A percentile compares a stretch with the other conserved stretches of the same genome.
Conservation (phyloP, 2,329 filamentous ascomycete species). For the Dothideomycetes sp. region DNA sequence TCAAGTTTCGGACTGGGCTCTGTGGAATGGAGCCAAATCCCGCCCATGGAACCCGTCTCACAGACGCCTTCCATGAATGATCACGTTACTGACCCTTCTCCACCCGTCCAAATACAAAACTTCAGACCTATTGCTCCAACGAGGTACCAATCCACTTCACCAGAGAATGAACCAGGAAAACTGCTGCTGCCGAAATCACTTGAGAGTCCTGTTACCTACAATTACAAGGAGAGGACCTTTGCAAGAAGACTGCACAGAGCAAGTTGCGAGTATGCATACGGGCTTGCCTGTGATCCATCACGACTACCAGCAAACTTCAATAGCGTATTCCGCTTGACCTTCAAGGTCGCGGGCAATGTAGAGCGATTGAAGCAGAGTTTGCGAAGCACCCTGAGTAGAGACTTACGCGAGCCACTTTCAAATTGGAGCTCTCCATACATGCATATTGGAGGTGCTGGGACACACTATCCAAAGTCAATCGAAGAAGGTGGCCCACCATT, state of each 20-base stretch:
- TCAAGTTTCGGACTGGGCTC: too few relatives aligned
- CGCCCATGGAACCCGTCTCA: too few relatives aligned
- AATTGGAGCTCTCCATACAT: slow-evolving; percentile 53
- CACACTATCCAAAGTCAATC: slow-evolving; percentile 43
- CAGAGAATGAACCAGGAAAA: too few relatives aligned
- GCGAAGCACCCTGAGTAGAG: slow-evolving; percentile 30
- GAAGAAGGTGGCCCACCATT: slow-evolving; percentile 51
- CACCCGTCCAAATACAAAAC: too few relatives aligned
- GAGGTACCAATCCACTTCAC: too few relatives aligned
- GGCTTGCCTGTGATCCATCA: slow-evolving; percentile 32
- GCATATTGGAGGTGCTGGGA: slow-evolving; percentile 59
- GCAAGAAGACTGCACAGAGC: slow-evolving; percentile 60
- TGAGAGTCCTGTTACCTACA: slow-evolving; percentile 43
- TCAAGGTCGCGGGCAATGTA: slow-evolving; percentile 23
- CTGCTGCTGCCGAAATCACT: too few relatives aligned
- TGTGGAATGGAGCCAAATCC: too few relatives aligned
- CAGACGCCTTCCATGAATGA: too few relatives aligned
- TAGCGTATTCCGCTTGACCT: slow-evolving; percentile 61
- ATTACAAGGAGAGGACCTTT: slow-evolving; percentile 58
- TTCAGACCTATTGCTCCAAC: too few relatives aligned
- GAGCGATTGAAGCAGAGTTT: slow-evolving; percentile 24
- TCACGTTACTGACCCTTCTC: too few relatives aligned
- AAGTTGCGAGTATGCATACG: slow-evolving; percentile 53
- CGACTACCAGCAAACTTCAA: slow-evolving; percentile 22
- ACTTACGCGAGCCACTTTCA: slow-evolving; percentile 43